Evolutionary conservation across 2,329 filamentous ascomycete species (phyloP), one percentile per base, ranked within the genome.

Genomic region (Aureobasidium sp.): DNA sequence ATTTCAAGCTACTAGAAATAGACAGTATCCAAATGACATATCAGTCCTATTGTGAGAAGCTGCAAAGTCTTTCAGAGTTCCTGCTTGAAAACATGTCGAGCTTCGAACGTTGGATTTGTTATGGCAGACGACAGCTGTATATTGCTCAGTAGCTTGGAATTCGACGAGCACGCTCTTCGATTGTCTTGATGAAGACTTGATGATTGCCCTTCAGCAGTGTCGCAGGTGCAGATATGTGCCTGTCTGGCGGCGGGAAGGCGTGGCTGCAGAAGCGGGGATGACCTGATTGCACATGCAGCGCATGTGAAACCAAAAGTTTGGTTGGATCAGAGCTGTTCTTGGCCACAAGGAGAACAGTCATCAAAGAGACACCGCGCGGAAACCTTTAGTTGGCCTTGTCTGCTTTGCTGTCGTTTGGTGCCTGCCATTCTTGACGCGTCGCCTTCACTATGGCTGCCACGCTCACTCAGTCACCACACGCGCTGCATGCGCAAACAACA

Each of bases 211-310:
- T 33, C 4, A 22, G 5, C 53, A 56, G 17, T 24, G 22, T 45
- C 17, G 42, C 19, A 35, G 19, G 29, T 47, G 27, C 53, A 45
- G 5, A 12, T 19, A n/a, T 42, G n/a, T 58, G 42, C 6, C 29
- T 37, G 39, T 40, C 24, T 35, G 53, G 53, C 53, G 27, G 17
- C 15, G 27, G 39, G 19, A 42, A 45, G 39, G 53, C 54, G 42
- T 47, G 54, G 54, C 54, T 58, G 54, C 54, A 58, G 54, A 56
- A 47, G 54, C 54, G 54, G 54, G 54, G 54, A 47, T 47, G 54
- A 47, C 40, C 54, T 58, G 54, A 58, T 58, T 58, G 54, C 54
- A 42, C 54, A 58, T 56, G 50, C 48, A 37, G 37, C 29, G 53
- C 54, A 58, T 58, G 54, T 58, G 54, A 58, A 47, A 47, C 24